These are phyloP conservation scores for Phytophthora quininea DNA, from an alignment of 352 stramenopile species.

Conservation along the genomic window DNA sequence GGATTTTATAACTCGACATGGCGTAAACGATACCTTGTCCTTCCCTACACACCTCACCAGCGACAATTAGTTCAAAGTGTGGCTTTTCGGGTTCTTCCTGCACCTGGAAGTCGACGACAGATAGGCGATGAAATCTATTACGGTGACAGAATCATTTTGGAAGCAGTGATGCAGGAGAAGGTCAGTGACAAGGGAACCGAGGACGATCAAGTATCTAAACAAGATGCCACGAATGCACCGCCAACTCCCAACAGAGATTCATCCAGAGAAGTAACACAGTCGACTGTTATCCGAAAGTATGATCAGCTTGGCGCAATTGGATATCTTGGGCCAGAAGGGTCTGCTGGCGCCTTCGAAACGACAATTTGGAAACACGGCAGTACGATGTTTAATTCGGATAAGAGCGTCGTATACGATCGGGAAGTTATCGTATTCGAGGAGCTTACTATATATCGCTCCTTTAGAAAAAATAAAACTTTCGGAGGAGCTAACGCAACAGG, in stretches of 20 bases:
- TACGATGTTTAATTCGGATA: constrained; percentile 85
- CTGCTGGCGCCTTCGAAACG: constrained; percentile 76
- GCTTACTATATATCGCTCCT: constrained; percentile 81
- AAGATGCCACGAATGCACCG: constrained; percentile 17
- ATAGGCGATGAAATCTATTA: constrained; percentile 80
- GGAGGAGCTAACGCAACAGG: constrained; percentile 25
- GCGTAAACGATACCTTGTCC: constrained; percentile 83
- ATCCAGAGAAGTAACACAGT: constrained; percentile 18
- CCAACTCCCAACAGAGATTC: constrained; percentile 12
- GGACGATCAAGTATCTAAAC: constrained; percentile 22
- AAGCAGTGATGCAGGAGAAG: constrained; percentile 46
- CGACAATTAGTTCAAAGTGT: constrained; percentile 72
- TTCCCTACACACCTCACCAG: constrained; percentile 76
- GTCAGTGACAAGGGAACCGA: constrained; percentile 12
- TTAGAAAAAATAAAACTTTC: constrained; percentile 65
- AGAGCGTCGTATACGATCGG: constrained; percentile 75
- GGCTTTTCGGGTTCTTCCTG: constrained; percentile 77
- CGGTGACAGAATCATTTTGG: constrained; percentile 74
- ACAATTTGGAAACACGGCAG: constrained; percentile 86
- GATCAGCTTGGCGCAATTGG: constrained; percentile 79
- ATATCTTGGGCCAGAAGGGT: constrained; percentile 82
- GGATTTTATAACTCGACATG: constrained; percentile 83
- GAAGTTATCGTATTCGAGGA: constrained; percentile 84
- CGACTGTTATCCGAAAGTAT: constrained; percentile 71
- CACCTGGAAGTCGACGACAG: constrained; percentile 50